phyloP scores from a whole-genome alignment of 140 eudicot species.

The Ambrosia hybrid region DNA sequence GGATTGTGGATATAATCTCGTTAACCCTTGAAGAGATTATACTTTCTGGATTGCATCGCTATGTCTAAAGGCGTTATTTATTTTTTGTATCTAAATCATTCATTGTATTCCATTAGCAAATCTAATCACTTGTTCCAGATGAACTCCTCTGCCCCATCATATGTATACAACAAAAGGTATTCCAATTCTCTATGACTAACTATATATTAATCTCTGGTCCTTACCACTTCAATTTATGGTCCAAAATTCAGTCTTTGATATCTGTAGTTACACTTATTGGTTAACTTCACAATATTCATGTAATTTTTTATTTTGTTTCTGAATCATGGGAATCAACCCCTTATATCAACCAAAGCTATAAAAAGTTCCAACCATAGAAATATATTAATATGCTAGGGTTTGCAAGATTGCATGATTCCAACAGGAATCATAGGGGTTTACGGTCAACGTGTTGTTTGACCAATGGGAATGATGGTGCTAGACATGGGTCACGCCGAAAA shows the following conservation, averaged over 20 bases:
- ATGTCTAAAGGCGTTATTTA: no score
- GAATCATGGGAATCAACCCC: constrained; percentile 28
- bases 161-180: constrained; percentile 35
- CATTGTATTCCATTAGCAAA: no score
- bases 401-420: constrained; percentile 25
- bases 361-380: constrained; percentile 37
- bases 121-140: background rate
- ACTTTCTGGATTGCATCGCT: no score
- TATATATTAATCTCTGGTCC: background rate
- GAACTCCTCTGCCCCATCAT: constrained; percentile 28
- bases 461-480: constrained; percentile 45
- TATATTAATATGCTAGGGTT: constrained; percentile 30
- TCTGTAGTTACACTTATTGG: background rate
- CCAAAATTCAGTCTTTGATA: background rate
- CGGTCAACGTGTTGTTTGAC: constrained; percentile 49
- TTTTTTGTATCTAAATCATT: no score
- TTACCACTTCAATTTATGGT: background rate
- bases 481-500: constrained; percentile 81
- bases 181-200: no score
- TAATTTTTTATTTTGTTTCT: constrained; percentile 23
- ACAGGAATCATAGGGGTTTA: constrained; percentile 29
- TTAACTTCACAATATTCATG: background rate
- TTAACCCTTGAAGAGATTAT: no score
- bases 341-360: constrained; percentile 29
- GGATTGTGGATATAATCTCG: no score